A percentile compares a stretch with the other conserved stretches of the same genome.
phyloP scores from a whole-genome alignment of 192 early-diverging fungal species.

The Anaeromyces robustus region DNA sequence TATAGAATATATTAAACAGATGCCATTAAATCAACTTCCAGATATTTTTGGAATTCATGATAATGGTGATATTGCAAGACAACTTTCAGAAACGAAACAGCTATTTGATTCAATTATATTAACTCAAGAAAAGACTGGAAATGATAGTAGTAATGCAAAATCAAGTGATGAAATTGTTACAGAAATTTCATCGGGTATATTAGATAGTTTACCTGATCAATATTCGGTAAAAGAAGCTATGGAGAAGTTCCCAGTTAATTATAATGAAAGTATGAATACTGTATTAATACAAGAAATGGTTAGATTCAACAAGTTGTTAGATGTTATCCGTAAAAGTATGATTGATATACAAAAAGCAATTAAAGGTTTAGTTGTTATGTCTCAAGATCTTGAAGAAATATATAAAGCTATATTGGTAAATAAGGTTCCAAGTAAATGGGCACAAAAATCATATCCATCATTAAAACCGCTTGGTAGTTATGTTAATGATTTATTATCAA shows the following conservation, averaged over 20 bases:
- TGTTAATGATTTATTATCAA: constrained; percentile 28
- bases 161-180: constrained; percentile 38
- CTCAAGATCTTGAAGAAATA: constrained; percentile 42
- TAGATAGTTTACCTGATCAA: constrained; percentile 21
- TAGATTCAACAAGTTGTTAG: constrained; percentile 41
- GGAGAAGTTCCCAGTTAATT: constrained; percentile 36
- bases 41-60: constrained; percentile 58
- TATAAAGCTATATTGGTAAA: constrained; percentile 39
- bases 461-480: constrained; percentile 42
- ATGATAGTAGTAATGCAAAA: constrained; percentile 19
- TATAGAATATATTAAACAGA: constrained; percentile 33
- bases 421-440: constrained; percentile 39
- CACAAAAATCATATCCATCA: constrained; percentile 39
- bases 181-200: constrained; percentile 38
- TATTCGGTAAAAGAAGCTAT: constrained; percentile 30
- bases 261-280: constrained; percentile 48
- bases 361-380: constrained; percentile 42
- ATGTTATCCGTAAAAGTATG: constrained; percentile 30
- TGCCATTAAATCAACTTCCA: constrained; percentile 41
- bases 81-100: constrained; percentile 33
- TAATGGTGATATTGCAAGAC: constrained; percentile 48
- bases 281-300: constrained; percentile 52
- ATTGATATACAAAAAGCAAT: constrained; percentile 51
- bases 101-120: constrained; percentile 38
- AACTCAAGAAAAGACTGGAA: constrained; percentile 25